phyloP scores from a whole-genome alignment of 176 grass and related monocot species.

The Olyra latifolia region DNA sequence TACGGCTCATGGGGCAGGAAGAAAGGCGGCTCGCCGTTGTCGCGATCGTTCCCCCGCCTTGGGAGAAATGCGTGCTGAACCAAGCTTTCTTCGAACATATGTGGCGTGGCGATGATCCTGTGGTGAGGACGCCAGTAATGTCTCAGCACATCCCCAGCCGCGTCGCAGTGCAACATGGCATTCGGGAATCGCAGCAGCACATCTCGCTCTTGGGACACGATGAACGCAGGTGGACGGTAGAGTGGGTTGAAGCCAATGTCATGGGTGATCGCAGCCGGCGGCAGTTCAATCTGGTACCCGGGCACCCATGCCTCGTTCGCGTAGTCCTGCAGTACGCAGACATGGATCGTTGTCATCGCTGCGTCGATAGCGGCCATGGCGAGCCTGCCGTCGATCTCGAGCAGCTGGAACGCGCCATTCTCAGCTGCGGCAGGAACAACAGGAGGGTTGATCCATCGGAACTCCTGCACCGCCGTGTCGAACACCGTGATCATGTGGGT shows the following conservation, averaged over 20 bases:
- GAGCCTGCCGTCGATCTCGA: neutral
- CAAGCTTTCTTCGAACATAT: too few species aligned
- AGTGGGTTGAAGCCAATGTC: neutral
- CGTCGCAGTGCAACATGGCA: neutral
- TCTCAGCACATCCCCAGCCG: neutral
- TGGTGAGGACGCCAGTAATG: neutral
- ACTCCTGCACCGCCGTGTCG: neutral
- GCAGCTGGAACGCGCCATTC: neutral
- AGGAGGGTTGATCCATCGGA: neutral
- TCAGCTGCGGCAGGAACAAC: neutral
- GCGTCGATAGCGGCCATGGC: neutral
- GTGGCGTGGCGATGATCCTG: too few species aligned
- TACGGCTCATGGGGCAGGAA: neutral
- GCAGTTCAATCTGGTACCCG: neutral
- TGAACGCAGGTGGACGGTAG: neutral
- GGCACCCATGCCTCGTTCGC: neutral
- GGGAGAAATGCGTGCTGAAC: too few species aligned
- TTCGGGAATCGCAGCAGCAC: neutral
- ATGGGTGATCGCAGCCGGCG: neutral
- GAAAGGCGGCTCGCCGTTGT: neutral
- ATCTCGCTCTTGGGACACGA: neutral
- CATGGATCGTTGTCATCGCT: neutral
- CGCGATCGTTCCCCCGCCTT: neutral
- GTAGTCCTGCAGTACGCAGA: neutral
- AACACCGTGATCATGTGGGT: neutral